Evolutionary conservation across 306 rosid genomes (phyloP).

Genomic region (Dicorynia guianensis): DNA sequence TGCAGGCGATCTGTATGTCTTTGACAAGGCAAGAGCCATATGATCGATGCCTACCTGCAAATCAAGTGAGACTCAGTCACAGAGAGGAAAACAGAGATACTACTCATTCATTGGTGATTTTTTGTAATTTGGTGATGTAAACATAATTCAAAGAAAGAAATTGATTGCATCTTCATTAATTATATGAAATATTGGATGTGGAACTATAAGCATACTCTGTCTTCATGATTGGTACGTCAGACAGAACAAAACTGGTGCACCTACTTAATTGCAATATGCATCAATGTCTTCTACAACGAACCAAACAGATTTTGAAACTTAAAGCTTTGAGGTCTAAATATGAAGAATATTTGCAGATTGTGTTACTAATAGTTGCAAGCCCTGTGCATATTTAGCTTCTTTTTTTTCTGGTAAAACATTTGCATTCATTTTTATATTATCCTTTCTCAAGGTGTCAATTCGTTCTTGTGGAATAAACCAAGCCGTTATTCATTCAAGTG

Average conservation of each 20-base stretch:
- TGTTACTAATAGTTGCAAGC: not conserved
- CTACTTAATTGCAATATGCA: not conserved
- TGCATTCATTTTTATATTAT: not conserved
- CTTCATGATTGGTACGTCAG: not conserved
- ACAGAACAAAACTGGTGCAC: constrained; percentile 4
- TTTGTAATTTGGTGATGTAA: not conserved
- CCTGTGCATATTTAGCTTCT: not conserved
- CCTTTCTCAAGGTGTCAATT: constrained; percentile 24
- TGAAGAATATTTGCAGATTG: not conserved
- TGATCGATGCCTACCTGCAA: constrained; percentile 87
- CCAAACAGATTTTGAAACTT: constrained; percentile 12
- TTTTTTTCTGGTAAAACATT: not conserved
- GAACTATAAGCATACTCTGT: constrained; percentile 6
- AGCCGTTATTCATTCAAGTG: not conserved
- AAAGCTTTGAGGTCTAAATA: not conserved
- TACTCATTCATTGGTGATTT: not conserved
- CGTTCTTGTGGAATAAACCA: not conserved
- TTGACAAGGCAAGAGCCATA: constrained; percentile 87
- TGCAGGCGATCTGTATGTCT: constrained; percentile 79
- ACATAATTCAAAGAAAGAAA: not conserved
- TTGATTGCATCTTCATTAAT: not conserved
- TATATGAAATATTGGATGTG: not conserved
- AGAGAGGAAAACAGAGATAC: constrained; percentile 2
- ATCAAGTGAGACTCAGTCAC: constrained; percentile 24
- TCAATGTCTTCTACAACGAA: not conserved